Conservation (phyloP, 2,329 filamentous ascomycete species). For the Fusarium musae region DNA sequence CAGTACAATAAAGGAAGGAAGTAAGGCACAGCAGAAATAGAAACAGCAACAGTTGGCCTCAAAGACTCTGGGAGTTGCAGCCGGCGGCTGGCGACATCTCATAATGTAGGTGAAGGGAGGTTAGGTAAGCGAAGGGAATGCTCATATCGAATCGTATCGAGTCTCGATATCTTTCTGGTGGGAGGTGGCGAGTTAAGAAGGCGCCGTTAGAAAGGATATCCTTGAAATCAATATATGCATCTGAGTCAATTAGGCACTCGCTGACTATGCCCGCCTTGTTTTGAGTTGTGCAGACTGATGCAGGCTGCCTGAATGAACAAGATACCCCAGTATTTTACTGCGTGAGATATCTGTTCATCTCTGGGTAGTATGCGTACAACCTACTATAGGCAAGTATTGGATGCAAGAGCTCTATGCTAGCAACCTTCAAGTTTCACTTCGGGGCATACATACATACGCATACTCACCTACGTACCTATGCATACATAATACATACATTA, state of each 20-base stretch:
- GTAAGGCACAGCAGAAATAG: conserved; percentile 14
- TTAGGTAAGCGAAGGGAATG: conserved; percentile 17
- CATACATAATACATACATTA: not conserved
- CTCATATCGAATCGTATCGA: conserved; percentile 21
- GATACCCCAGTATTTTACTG: conserved; percentile 1
- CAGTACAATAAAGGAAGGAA: not conserved
- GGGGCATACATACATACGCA: not conserved
- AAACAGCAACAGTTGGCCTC: conserved; percentile 31
- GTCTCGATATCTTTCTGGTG: conserved; percentile 21
- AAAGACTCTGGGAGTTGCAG: conserved; percentile 20
- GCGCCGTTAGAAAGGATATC: conserved; percentile 23
- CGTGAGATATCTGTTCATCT: not conserved
- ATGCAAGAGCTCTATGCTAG: not conserved
- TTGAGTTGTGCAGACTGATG: conserved; percentile 19
- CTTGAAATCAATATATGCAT: conserved; percentile 28
- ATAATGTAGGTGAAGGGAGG: conserved; percentile 7
- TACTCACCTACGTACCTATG: not conserved
- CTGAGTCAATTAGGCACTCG: conserved; percentile 26
- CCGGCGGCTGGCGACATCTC: conserved; percentile 27
- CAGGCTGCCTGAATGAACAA: conserved; percentile 31
- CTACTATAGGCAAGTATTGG: not conserved
- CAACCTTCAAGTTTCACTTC: conserved; percentile 9
- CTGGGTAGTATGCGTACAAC: not conserved
- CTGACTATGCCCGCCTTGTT: conserved; percentile 10
- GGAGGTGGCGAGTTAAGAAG: conserved; percentile 41